These are phyloP conservation scores for Boletus coccyginus DNA, from an alignment of 768 basidiomycete genomes.

Conservation along the genomic window DNA sequence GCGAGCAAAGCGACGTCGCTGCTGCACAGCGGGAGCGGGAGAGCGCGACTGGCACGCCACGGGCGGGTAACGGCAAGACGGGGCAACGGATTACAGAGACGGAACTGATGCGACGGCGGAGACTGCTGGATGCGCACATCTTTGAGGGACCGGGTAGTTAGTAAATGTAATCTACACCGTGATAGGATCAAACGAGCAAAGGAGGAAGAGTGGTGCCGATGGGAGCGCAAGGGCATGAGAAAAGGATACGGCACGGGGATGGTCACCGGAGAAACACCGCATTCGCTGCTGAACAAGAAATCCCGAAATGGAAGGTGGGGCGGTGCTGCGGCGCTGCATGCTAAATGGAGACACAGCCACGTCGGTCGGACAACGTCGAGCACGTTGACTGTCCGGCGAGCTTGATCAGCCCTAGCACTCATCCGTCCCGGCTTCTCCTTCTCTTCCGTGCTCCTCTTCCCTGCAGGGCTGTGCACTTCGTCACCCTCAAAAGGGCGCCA, in stretches of 20 bases:
- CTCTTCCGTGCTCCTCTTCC: background rate
- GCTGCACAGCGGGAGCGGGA: constrained; percentile 18
- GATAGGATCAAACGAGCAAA: background rate
- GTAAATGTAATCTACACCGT: background rate
- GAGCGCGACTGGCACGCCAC: constrained; percentile 29
- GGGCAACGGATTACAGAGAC: constrained; percentile 75
- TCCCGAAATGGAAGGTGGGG: constrained; percentile 19
- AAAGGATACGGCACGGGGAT: background rate
- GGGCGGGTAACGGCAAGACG: constrained; percentile 38
- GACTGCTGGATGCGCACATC: constrained; percentile 74
- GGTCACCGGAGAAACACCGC: constrained; percentile 18
- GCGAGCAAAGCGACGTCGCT: constrained; percentile 2
- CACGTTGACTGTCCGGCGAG: constrained; percentile 8
- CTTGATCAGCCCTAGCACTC: background rate
- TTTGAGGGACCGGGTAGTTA: constrained; percentile 34
- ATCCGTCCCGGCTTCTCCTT: constrained; percentile 14
- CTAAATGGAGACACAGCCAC: constrained; percentile 36
- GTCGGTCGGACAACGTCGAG: constrained; percentile 33
- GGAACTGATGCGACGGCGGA: constrained; percentile 74
- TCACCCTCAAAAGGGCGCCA: constrained; percentile 18
- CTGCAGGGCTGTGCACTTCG: constrained; percentile 17
- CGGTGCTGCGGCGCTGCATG: constrained; percentile 36
- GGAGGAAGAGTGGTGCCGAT: background rate
- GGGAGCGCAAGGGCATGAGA: constrained; percentile 2
- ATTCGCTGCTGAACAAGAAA: constrained; percentile 19